Conservation (phyloP, 495 filamentous ascomycete genomes). For the Achaetomiella virescens region DNA sequence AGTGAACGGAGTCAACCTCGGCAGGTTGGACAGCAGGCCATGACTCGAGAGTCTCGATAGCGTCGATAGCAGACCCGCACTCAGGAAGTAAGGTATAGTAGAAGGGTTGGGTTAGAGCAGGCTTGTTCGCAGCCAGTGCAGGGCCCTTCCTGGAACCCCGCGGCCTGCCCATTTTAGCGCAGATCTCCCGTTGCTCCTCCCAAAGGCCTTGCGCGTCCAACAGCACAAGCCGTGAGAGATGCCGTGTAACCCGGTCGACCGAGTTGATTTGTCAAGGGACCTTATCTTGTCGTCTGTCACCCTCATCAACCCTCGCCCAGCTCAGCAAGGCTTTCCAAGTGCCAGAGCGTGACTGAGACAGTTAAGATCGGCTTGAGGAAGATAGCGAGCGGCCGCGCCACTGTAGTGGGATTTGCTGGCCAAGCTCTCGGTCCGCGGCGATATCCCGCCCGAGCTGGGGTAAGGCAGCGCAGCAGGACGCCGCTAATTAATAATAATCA, state of each 20-base stretch:
- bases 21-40: too few species aligned
- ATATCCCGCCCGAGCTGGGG: neutral
- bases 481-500: slow-evolving; percentile 5
- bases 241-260: neutral
- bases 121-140: neutral
- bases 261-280: neutral
- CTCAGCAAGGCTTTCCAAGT: neutral
- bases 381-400: neutral
- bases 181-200: neutral
- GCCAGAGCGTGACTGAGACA: neutral
- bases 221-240: neutral
- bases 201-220: neutral
- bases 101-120: neutral
- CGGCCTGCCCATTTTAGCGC: neutral
- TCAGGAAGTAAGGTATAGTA: too few species aligned
- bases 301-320: neutral
- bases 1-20: too few species aligned
- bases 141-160: neutral
- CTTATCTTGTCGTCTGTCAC: too few species aligned
- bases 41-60: too few species aligned
- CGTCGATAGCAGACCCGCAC: too few species aligned
- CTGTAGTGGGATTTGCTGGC: neutral
- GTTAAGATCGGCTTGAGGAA: neutral
- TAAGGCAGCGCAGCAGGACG: neutral
- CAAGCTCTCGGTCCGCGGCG: neutral